Evolutionary conservation across 371 early-diverging fungal species (phyloP).

Genomic region (Haplosporangium sp.): DNA sequence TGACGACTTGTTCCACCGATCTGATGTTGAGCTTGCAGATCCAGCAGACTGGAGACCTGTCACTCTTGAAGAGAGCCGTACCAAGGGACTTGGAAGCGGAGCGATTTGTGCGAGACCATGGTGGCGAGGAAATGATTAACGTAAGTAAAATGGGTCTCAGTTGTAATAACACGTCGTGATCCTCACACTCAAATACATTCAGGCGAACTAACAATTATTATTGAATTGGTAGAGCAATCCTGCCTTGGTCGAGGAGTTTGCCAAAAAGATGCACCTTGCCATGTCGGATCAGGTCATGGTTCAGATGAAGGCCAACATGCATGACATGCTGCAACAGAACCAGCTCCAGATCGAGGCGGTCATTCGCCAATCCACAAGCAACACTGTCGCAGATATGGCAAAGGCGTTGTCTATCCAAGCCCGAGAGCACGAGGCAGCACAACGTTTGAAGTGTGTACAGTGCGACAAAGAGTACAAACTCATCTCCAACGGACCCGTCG

Average conservation of each 20-base stretch:
- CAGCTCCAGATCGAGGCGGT: slow-evolving; percentile 37
- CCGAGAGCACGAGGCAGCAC: slow-evolving; percentile 37
- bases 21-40: slow-evolving; percentile 59
- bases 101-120: slow-evolving; percentile 35
- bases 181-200: not conserved
- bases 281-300: slow-evolving; percentile 53
- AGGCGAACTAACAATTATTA: not conserved
- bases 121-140: slow-evolving; percentile 50
- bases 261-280: slow-evolving; percentile 34
- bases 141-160: slow-evolving; percentile 6
- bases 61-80: slow-evolving; percentile 40
- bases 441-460: slow-evolving; percentile 54
- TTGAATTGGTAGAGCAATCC: slow-evolving; percentile 42
- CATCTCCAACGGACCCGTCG: slow-evolving; percentile 50
- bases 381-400: slow-evolving; percentile 42
- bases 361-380: slow-evolving; percentile 41
- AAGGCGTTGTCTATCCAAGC: slow-evolving; percentile 35
- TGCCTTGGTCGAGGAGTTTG: slow-evolving; percentile 53
- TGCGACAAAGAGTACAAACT: slow-evolving; percentile 52
- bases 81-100: slow-evolving; percentile 40
- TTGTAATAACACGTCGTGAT: no score
- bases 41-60: slow-evolving; percentile 56
- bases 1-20: slow-evolving; percentile 51
- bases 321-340: slow-evolving; percentile 33
- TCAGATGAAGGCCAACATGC: slow-evolving; percentile 49